Conservation (phyloP, 495 filamentous ascomycete genomes). For the Daldinia loculata region DNA sequence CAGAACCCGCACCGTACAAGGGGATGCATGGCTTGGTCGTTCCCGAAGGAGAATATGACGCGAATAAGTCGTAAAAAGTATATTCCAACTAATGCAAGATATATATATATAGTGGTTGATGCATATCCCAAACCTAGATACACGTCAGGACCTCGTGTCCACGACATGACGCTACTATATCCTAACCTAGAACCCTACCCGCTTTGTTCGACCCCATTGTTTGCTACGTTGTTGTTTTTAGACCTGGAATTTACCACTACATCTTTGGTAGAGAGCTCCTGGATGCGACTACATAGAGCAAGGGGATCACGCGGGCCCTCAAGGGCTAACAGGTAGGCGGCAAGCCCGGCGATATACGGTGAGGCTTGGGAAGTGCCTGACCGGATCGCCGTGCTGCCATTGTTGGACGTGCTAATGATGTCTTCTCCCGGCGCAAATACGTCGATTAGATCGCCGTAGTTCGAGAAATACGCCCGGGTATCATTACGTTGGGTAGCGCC, state of each 20-base stretch:
- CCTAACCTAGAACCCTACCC: not conserved
- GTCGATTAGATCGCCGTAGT: slow-evolving; percentile 62
- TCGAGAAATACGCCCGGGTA: slow-evolving; percentile 59
- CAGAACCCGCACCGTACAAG: slow-evolving; percentile 65
- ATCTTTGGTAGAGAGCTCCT: slow-evolving; percentile 45
- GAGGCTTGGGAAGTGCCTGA: slow-evolving; percentile 64
- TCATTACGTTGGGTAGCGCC: slow-evolving; percentile 56
- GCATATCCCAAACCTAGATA: not conserved
- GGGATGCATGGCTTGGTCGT: slow-evolving; percentile 72
- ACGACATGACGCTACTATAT: not conserved
- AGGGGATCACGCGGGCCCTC: slow-evolving; percentile 44
- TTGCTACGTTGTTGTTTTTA: slow-evolving; percentile 43
- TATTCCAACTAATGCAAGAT: slow-evolving; percentile 16
- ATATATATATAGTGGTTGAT: not conserved
- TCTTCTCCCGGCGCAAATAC: slow-evolving; percentile 53
- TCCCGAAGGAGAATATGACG: slow-evolving; percentile 41
- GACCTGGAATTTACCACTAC: slow-evolving; percentile 37
- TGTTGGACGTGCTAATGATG: slow-evolving; percentile 48
- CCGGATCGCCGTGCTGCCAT: slow-evolving; percentile 51
- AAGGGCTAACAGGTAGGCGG: slow-evolving; percentile 56
- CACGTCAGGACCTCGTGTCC: not conserved
- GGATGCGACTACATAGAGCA: slow-evolving; percentile 46
- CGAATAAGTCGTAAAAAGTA: slow-evolving; percentile 7
- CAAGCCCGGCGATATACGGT: slow-evolving; percentile 61
- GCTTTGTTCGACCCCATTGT: slow-evolving; percentile 38